Base-by-base conservation (phyloP, 2,329 filamentous ascomycete genomes). In the Scedosporium dehoogii region DNA sequence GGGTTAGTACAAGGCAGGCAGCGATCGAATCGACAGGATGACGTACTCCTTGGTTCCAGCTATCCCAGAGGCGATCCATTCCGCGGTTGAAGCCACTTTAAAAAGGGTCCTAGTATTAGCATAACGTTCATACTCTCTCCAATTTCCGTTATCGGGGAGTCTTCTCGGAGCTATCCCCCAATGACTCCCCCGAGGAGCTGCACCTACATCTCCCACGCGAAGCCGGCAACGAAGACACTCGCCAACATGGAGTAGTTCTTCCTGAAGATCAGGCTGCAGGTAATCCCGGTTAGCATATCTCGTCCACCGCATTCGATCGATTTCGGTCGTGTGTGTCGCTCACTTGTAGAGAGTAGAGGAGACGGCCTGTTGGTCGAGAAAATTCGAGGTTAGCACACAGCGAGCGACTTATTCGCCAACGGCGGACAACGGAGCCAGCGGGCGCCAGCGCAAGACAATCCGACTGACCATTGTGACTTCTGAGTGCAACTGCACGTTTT, bases 171-270 rank as follows among this genome's bases (percentile, higher is more conserved):
- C 42, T 38, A 33, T 55, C 16, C 59, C 38, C 44, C 59, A 16
- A 12, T 51, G 33, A n/a, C 21, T 27, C 41, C n/a, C 14, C 18
- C 9, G 29, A 48, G 63, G 46, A 42, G 38, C 57, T 51, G 61
- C 66, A 79, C 90, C 73, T 85, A 99, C 94, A 99, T 84, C 81
- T 97, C 91, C 74, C 96, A 92, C 67, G 83, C 90, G 74, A 99
- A 99, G 68, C 92, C 93, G 68, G 86, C 83, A 69, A 81, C 84
- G 75, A 99, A 99, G 73, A 99, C 90, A 67, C 86, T 83, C 68
- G 85, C 88, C 71, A 99, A 82, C 85, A 96, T 96, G 75, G 89
- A 82, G 71, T 84, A 88, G 83, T 99, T 99, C 74, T 84, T 87
- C 77, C 89, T 87, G 82, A 97, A 88, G 69, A 97, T 72, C 73